Evolutionary conservation across 1,284 basidiomycete genomes (phyloP), one percentile per base, ranked within the genome.

Genomic region (Vanrija sp.): DNA sequence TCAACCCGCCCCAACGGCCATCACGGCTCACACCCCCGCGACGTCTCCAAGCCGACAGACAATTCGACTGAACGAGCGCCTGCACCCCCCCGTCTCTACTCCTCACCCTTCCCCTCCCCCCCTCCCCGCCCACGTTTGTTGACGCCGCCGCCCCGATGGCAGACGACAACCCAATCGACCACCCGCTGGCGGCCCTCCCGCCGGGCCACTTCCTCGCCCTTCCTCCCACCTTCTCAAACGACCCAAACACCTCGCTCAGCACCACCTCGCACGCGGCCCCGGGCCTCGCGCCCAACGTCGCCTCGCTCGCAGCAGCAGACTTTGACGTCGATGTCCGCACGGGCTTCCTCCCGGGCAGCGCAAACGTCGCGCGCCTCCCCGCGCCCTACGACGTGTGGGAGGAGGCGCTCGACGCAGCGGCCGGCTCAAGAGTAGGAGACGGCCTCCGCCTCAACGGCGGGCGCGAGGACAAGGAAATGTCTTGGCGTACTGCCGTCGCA

Each of bases 261-360:
- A 71, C 73, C 4, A 63, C 66, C 10, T 68, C 73, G 2, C 67
- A 71, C 58, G 64, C 63, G 20, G 63, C 65, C 36, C 53, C 50
- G 3, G 68, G 71, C 53, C 66, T 71, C 15, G 75, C 77, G 16
- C 77, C 79, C 36, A 89, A 93, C 72, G 89, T 87, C 4, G 84
- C 88, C 12, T 92, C 90, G 4, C 83, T 93, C 51, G 89, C 90
- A 14, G 87, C 89, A 4, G 89, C 93, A 69, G 93, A 97, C 78
- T 97, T 92, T 78, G 92, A 96, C 71, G 87, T 97, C 61, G 89
- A 95, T 69, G 89, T 89, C 2, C 80, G 85, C 20, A 91, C 91
- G 0, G 94, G 94, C 0, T 97, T 98, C 71, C 84, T 97, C 80
- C 93, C 94, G 1, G 87, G 88, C 0, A 82, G 87, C 27, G 81